Evolutionary conservation across 495 filamentous ascomycete species (phyloP), one percentile per base, ranked within the genome.

Genomic region (Amniculicola lignicola): DNA sequence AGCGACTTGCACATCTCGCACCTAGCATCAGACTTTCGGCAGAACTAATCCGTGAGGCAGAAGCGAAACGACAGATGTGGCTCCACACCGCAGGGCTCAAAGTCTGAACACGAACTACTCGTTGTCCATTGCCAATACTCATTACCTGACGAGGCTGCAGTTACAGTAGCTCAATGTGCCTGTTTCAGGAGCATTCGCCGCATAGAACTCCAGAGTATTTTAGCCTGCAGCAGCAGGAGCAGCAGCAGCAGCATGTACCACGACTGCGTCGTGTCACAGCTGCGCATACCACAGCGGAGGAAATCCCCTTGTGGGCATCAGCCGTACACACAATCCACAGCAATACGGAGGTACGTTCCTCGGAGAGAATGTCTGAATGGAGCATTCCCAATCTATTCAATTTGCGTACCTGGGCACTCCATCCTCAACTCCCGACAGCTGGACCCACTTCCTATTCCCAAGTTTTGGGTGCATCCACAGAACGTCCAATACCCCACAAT

Each of bases 21-120:
- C 88, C 87, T 33, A 89, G 86, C 62, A 70, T 90, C 18, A 79
- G 77, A 61, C 70, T 89, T 29, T 83, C 82, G 38, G 82, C 83
- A 39, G 87, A 90, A 63, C 89, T 90, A 45, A 80, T 91, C 57
- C 79, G 86, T 47, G 87, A 90, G 60, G 86, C 87, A 11, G 87
- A 90, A 68, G 76, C 81, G 63, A 77, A 86, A 51, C 74, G 87
- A 47, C 81, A 77, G 50, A 61, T 68, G 47, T 69, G 70, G 35
- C 62, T 73, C n/a, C 65, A 68, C 4, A 68, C 61, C 24, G 53
- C 61, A 15, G 68, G 68, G 18, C 53, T 70, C 50, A 70, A 65
- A 45, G 54, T 65, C 36, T 56, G 53, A 42, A 19, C 33, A 1
- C 45, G 53, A 45, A 40, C 2, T n/a, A 33, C 2, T 5, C 29